Base-by-base conservation (phyloP, 352 stramenopile species). In the Phytophthora chlamydospora region DNA sequence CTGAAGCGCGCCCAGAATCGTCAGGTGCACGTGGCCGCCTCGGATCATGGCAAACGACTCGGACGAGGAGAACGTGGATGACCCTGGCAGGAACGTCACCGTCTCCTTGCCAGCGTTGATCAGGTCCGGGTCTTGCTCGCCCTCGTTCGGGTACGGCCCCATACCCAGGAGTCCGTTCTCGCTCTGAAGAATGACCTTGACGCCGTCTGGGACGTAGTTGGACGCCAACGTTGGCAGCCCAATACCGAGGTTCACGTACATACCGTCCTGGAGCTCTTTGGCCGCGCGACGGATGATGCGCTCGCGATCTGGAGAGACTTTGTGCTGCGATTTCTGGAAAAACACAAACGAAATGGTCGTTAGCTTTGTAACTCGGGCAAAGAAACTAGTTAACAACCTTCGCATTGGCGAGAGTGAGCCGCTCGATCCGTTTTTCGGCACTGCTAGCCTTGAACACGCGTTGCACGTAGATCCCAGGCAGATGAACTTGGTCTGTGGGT, bases 81-180 rank as follows among this genome's bases (percentile, higher is more conserved):
- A 97, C n/a, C 95, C 94, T 7, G 78, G 76, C 40, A 98, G 60
- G 51, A 91, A 93, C 16, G 96, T 98, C 42, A 99, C 92, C 11
- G 96, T 99, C 68, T 99, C 93, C 70, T 99, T 99, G 50, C 96
- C 96, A 14, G 97, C 96, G 73, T 99, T 99, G 73, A 99, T 99
- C 38, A 98, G 82, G 62, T 99, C 97, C 7, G 94, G 68, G 73
- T 98, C 95, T 44, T 94, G 80, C 42, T 95, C 66, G 56, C 93
- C 91, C 32, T 90, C 78, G 43, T 88, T 88, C 21, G 87, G 90
- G 80, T 98, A 97, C 41, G 96, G 95, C 16, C 88, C 89, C 73
- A 99, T 96, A 43, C 96, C 96, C 49, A 99, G 75, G 8, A 99
- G 73, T 24, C 97, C 97, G 71, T 99, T 99, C 64, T 99, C 97